Base-by-base conservation (phyloP, 225 moss, liverwort and hornwort genomes). In the Neckera pumila region DNA sequence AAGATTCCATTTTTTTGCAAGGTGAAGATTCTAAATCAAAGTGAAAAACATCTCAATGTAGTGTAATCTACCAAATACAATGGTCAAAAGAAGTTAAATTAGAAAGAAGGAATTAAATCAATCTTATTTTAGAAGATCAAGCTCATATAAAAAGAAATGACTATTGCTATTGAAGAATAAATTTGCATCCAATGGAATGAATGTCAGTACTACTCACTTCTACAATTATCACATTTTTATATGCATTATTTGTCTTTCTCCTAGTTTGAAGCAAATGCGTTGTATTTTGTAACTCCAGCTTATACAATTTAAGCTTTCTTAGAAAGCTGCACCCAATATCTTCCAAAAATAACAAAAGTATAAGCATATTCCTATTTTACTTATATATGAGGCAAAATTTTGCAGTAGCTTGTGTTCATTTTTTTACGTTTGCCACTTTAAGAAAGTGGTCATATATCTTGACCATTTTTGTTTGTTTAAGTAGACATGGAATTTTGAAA, bases 401-500 rank as follows among this genome's bases (percentile, higher is more conserved):
- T 76, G 21, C 8, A 12, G 13, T 76, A 7, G 5, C 21, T 34
- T 53, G 49, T 21, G 13, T 53, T 5, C 31, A 76, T 76, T 76
- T 75, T 51, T 51, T 11, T 12, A 75, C 11, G 19, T 64, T 10
- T 33, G 5, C 0, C 2, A 0, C 1, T 0, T 16, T 28, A 65
- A 65, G 1, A 65, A 65, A 36, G 1, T 65, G 36, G 65, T 19
- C 11, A 36, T 36, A 10, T 65, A 34, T 65, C 19, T 19, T 65
- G 11, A 36, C 10, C 6, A 36, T 65, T n/a, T 67, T 7, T 19
- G 10, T n/a, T 31, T 74, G 3, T 47, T 47, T 47, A 31, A 31
- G 4, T 31, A 2, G 7, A 49, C 3, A 49, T 31, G 7, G 5
- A 75, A 49, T 7, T 31, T 18, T 11, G 20, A 31, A 75, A 31